A percentile compares a stretch with the other conserved stretches of the same genome.
Evolutionary conservation across 2,329 filamentous ascomycete species (phyloP).

Genomic region (Pseudocercospora eumusae): DNA sequence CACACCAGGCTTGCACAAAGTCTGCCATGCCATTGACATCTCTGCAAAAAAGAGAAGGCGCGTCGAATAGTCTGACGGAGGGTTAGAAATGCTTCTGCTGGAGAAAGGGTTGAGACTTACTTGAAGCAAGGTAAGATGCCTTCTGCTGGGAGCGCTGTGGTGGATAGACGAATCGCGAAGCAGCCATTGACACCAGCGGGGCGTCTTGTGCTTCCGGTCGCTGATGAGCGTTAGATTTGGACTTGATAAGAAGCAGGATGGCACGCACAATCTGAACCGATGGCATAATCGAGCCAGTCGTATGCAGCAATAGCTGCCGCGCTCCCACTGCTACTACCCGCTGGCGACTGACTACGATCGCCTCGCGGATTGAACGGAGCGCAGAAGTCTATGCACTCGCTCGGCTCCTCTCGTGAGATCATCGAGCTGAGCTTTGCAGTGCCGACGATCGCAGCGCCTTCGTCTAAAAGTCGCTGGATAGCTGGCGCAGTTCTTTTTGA

Average conservation of each 20-base stretch:
- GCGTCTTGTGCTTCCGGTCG: constrained; percentile 13
- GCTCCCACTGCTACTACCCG: constrained; percentile 45
- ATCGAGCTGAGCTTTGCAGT: constrained; percentile 43
- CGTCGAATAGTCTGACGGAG: not conserved
- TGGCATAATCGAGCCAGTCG: constrained; percentile 45
- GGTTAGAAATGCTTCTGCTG: not conserved
- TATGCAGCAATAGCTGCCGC: constrained; percentile 42
- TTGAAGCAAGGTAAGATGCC: constrained; percentile 16
- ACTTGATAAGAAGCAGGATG: not conserved
- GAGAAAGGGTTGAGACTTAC: not conserved
- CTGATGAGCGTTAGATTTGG: not conserved
- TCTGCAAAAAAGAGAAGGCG: constrained; percentile 2
- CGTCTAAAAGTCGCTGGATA: constrained; percentile 55
- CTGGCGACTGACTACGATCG: constrained; percentile 51
- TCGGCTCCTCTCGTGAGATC: constrained; percentile 28
- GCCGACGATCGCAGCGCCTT: constrained; percentile 55
- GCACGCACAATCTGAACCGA: constrained; percentile 12
- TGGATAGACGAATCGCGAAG: constrained; percentile 7
- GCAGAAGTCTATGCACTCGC: constrained; percentile 41
- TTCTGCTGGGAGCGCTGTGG: not conserved
- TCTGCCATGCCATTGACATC: not conserved
- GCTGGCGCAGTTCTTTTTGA: constrained; percentile 47
- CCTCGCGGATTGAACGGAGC: constrained; percentile 48
- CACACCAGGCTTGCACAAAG: constrained; percentile 2
- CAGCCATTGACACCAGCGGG: constrained; percentile 11